Conservation (phyloP, 306 rosid genomes). For the barrel medic (Medicago truncatula) region DNA sequence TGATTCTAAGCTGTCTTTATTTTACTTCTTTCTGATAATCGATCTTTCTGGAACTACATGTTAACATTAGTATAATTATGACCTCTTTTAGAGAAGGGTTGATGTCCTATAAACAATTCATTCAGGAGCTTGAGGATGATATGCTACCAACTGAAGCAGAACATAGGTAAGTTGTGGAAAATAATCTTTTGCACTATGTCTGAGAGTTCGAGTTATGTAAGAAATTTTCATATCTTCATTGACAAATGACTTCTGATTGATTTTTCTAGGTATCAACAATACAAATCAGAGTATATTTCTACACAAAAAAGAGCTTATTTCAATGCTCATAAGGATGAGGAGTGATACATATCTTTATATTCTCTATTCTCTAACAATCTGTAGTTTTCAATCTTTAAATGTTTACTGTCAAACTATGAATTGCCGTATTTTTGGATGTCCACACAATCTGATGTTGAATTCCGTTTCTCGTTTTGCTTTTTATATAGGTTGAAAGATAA, state of each 20-base stretch:
- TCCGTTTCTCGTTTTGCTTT: slow-evolving; percentile 40
- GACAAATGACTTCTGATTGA: slow-evolving; percentile 23
- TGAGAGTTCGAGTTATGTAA: slow-evolving; percentile 1
- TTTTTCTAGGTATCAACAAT: slow-evolving; percentile 86
- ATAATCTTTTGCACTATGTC: slow-evolving; percentile 27
- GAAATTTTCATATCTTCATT: slow-evolving; percentile 15
- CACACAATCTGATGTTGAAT: slow-evolving; percentile 22
- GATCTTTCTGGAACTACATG: slow-evolving; percentile 8
- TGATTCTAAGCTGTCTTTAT: slow-evolving; percentile 9
- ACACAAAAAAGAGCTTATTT: slow-evolving; percentile 92
- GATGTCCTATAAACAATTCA: slow-evolving; percentile 97
- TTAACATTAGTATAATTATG: slow-evolving; percentile 36
- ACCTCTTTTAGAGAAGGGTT: slow-evolving; percentile 83
- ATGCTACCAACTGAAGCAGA: slow-evolving; percentile 95
- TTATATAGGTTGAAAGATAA: slow-evolving; percentile 86
- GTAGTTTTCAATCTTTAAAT: slow-evolving; percentile 29
- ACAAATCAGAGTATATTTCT: slow-evolving; percentile 89
- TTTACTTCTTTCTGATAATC: neutral
- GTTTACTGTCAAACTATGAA: slow-evolving; percentile 15
- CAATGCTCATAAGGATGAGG: slow-evolving; percentile 93
- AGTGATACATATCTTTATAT: slow-evolving; percentile 59
- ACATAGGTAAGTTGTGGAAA: slow-evolving; percentile 69
- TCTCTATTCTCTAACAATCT: slow-evolving; percentile 1
- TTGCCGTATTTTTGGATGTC: slow-evolving; percentile 7
- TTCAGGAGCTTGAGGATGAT: slow-evolving; percentile 99